Evolutionary conservation across 306 rosid genomes (phyloP), one percentile per base, ranked within the genome.

Genomic region (Senna tora): DNA sequence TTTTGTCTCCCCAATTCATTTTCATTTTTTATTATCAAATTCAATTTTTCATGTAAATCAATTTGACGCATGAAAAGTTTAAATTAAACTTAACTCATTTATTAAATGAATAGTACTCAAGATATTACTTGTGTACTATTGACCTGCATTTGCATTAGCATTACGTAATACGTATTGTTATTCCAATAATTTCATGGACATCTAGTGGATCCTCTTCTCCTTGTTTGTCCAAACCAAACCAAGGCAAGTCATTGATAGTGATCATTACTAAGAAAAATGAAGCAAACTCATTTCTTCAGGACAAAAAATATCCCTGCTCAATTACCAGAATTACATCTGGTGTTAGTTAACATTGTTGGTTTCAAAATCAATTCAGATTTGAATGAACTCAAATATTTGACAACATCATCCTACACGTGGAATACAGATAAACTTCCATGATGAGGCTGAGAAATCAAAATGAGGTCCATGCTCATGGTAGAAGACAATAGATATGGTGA

Each of bases 361-460:
- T 30, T 16, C 21, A 5, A 43, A 30, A 14, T 57, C 19, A 71
- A 1, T 28, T 30, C 14, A 5, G 71, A 55, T 25, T 25, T 25
- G 51, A 21, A 51, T 25, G 67, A 25, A 38, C 34, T 15, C 63
- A 73, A 41, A 73, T 58, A 59, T 52, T 11, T 66, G 65, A 55
- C 2, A 25, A 55, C 2, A 25, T 25, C 34, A 66, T 39, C 66
- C 49, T 28, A 22, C 19, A 22, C 57, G 28, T 5, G 61, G 68
- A 36, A 72, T 15, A 9, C 42, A 4, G 39, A 25, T 3, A 36
- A 36, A 7, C 39, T 36, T 36, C 39, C 39, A 36, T 4, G n/a
- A n/a, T n/a, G n/a, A n/a, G n/a, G n/a, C n/a, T n/a, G n/a, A n/a
- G n/a, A n/a, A n/a, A n/a, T n/a, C n/a, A n/a, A n/a, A n/a, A n/a